Conservation (phyloP, 2,329 filamentous ascomycete species). For the Cladophialophora yegresii region DNA sequence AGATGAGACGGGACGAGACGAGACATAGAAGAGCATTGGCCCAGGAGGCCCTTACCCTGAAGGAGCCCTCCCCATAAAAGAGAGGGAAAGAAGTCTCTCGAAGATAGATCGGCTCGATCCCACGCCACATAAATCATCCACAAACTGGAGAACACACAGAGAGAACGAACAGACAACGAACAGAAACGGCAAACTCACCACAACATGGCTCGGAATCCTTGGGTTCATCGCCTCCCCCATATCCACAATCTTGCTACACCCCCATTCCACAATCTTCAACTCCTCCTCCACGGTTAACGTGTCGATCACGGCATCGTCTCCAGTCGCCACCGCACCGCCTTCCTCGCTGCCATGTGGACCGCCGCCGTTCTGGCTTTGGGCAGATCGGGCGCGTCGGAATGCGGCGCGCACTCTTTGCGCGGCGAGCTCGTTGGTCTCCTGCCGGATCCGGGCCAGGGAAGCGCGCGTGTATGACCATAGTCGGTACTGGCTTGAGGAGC, state of each 20-base stretch:
- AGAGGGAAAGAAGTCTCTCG: background rate
- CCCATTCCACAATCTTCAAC: conserved; percentile 75
- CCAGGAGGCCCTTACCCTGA: background rate
- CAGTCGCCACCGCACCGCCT: conserved; percentile 17
- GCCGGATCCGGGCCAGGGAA: conserved; percentile 69
- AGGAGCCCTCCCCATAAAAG: background rate
- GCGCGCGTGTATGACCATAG: conserved; percentile 87
- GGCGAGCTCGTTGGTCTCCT: conserved; percentile 77
- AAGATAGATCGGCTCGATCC: background rate
- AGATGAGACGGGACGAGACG: background rate
- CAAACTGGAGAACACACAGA: background rate
- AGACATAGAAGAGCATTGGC: background rate
- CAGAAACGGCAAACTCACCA: conserved; percentile 25
- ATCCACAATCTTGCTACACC: conserved; percentile 63
- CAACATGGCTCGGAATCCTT: conserved; percentile 56
- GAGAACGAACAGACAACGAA: background rate
- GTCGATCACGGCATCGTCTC: conserved; percentile 45
- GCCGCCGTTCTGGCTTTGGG: conserved; percentile 43
- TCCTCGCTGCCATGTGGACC: background rate
- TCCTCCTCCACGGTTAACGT: conserved; percentile 85
- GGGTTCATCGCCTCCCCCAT: conserved; percentile 61
- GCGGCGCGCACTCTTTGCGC: conserved; percentile 65
- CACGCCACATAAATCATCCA: background rate
- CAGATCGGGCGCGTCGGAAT: conserved; percentile 51
- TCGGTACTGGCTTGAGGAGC: conserved; percentile 83